Evolutionary conservation across 176 grass and related monocot species (phyloP), one percentile per base, ranked within the genome.

Genomic region (Triticum timopheevii): DNA sequence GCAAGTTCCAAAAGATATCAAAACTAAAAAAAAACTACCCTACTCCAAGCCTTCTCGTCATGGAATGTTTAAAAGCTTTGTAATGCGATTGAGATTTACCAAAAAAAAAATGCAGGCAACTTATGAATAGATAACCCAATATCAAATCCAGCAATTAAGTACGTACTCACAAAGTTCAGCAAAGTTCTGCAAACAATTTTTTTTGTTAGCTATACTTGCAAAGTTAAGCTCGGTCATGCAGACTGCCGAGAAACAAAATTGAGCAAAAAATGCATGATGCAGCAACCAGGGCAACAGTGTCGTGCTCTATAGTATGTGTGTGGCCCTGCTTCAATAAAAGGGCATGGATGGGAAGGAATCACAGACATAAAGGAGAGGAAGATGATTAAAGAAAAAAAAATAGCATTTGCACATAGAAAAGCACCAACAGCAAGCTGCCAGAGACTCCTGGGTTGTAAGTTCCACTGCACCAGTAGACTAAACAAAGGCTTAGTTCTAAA

Each of bases 401-500:
- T 0, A 16, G 45, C 12, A 13, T 36, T 36, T 36, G 35, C 35
- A 36, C 35, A 36, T 7, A 36, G 35, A n/a, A 36, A 36, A 36
- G 35, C 35, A 36, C 35, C 35, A 36, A 36, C 1, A 16, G 13
- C 3, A 2, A 49, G 15, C 13, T 15, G 45, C 13, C 45, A 49
- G 45, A 49, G 13, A 4, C 42, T 44, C 42, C 42, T 44, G 3
- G 13, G 45, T 49, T 15, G 45, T 15, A 15, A 1, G 45, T 49
- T 49, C 45, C 4, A 15, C 13, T 49, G 45, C 45, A 49, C 11
- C 45, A 49, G 1, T 49, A 49, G 13, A 49, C 45, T 49, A 58
- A 56, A 42, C 15, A 58, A 86, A 64, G 38, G 52, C 38, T 79
- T 38, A 40, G 76, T 80, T 73, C 65, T 72, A 65, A 72, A 89